These are phyloP conservation scores for Mycoemilia scoparia DNA, from an alignment of 192 early-diverging fungal species.

Conservation along the genomic window DNA sequence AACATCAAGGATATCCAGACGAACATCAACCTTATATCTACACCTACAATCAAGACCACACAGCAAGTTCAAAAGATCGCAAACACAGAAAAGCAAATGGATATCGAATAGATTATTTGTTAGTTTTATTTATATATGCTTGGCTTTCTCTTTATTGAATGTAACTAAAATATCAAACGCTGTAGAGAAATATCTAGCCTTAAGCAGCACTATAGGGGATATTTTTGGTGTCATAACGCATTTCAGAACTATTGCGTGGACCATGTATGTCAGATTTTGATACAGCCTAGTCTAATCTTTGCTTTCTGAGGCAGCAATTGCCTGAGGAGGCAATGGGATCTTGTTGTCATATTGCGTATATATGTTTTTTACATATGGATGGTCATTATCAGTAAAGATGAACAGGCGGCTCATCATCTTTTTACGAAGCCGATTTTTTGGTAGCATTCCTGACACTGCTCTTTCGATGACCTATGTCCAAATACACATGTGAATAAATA, in stretches of 20 bases:
- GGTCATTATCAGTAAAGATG: conserved; percentile 69
- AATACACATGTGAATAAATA: not conserved
- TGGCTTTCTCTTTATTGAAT: not conserved
- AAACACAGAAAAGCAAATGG: conserved; percentile 27
- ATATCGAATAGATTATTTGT: conserved; percentile 10
- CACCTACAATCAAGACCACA: conserved; percentile 12
- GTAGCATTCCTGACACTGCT: conserved; percentile 86
- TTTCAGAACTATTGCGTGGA: too few relatives aligned
- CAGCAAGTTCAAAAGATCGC: conserved; percentile 22
- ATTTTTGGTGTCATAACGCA: not conserved
- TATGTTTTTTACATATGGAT: conserved; percentile 76
- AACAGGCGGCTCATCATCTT: conserved; percentile 52
- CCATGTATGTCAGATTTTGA: too few relatives aligned
- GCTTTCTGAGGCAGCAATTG: conserved; percentile 10
- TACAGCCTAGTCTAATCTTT: too few relatives aligned
- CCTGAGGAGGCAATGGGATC: conserved; percentile 21
- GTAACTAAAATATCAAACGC: not conserved
- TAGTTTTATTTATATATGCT: not conserved
- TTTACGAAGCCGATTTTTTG: conserved; percentile 78
- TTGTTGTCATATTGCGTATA: conserved; percentile 54
- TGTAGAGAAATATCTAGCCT: not conserved
- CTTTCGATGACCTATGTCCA: conserved; percentile 45
- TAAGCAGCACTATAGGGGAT: not conserved
- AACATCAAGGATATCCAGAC: conserved; percentile 61
- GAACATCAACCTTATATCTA: conserved; percentile 72